Evolutionary conservation across 1,139 yeast species (phyloP).

Genomic region (Suhomyces panamericanus): DNA sequence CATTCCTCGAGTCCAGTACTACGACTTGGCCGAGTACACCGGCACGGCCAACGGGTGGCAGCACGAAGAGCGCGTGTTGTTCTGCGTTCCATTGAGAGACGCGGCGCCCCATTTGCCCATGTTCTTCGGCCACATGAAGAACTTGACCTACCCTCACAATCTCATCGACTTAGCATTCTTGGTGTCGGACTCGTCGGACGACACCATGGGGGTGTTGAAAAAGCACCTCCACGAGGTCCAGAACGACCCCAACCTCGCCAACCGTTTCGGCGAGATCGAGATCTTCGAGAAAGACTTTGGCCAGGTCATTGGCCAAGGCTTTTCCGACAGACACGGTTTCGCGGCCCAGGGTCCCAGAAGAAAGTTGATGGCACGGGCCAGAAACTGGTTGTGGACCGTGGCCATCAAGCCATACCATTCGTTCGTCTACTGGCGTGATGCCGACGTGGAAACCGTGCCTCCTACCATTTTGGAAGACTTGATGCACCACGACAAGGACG

Average conservation of each 20-base stretch:
- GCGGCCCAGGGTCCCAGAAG: slow-evolving; percentile 57
- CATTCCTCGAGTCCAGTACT: slow-evolving; percentile 35
- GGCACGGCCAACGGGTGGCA: slow-evolving; percentile 57
- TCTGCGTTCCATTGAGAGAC: slow-evolving; percentile 61
- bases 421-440: slow-evolving; percentile 57
- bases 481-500: slow-evolving; percentile 55
- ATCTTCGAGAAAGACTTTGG: slow-evolving; percentile 56
- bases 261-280: slow-evolving; percentile 58
- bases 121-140: slow-evolving; percentile 59
- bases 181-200: slow-evolving; percentile 59
- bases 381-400: slow-evolving; percentile 55
- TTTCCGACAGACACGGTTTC: slow-evolving; percentile 54
- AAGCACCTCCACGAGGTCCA: slow-evolving; percentile 47
- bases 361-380: slow-evolving; percentile 55
- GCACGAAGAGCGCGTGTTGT: slow-evolving; percentile 51
- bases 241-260: slow-evolving; percentile 37
- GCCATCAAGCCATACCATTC: slow-evolving; percentile 55
- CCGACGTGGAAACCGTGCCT: slow-evolving; percentile 55
- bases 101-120: slow-evolving; percentile 64
- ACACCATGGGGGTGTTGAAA: slow-evolving; percentile 52
- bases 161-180: slow-evolving; percentile 58
- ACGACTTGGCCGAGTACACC: slow-evolving; percentile 45
- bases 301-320: slow-evolving; percentile 53
- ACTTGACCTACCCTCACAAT: slow-evolving; percentile 58
- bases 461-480: slow-evolving; percentile 52